A percentile compares a stretch with the other conserved stretches of the same genome.
Evolutionary conservation across 2,329 filamentous ascomycete species (phyloP).

Genomic region (Scedosporium boydii): DNA sequence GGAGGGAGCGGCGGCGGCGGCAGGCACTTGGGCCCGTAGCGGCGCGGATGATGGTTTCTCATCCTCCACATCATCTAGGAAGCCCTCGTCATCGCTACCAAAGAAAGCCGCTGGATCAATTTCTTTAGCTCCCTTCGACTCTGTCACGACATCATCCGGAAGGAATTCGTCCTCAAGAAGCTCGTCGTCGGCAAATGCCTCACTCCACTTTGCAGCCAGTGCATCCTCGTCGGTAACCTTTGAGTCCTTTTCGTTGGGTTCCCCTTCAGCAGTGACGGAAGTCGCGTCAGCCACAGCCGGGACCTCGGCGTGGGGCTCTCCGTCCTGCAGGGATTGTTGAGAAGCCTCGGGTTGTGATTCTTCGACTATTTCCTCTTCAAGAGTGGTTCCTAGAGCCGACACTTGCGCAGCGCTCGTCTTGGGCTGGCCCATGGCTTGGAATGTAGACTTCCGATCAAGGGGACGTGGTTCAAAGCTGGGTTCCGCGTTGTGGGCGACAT

Average conservation of each 20-base stretch:
- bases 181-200: conserved; percentile 67
- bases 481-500: conserved; percentile 4
- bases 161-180: conserved; percentile 55
- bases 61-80: conserved; percentile 61
- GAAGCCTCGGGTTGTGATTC: background rate
- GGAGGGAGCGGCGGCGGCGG: background rate
- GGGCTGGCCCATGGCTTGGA: conserved; percentile 1
- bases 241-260: conserved; percentile 11
- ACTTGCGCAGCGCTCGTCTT: background rate
- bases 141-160: conserved; percentile 42
- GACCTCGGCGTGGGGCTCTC: background rate
- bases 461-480: background rate
- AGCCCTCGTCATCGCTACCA: conserved; percentile 76
- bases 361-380: background rate
- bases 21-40: background rate
- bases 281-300: background rate
- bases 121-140: conserved; percentile 25
- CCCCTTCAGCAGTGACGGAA: conserved; percentile 13
- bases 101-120: conserved; percentile 59
- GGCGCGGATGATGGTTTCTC: conserved; percentile 17
- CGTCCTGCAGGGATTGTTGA: background rate
- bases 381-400: background rate
- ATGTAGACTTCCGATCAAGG: conserved; percentile 5
- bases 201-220: conserved; percentile 72
- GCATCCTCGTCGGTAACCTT: conserved; percentile 40